Evolutionary conservation across 306 rosid species (phyloP).

Genomic region (Medicago lupulina): DNA sequence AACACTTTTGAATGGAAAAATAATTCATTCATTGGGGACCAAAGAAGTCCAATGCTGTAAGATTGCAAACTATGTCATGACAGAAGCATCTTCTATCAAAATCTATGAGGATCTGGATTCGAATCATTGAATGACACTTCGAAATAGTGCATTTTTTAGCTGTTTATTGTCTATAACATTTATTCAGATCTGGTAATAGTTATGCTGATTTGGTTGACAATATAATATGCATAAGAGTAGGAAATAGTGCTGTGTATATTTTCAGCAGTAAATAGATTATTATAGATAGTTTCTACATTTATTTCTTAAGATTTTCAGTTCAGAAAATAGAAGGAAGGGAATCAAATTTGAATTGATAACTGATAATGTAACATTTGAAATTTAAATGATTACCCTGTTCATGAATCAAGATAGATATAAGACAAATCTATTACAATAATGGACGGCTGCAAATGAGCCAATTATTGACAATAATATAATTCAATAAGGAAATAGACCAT

Average conservation of each 20-base stretch:
- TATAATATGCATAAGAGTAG: not conserved
- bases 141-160: not conserved
- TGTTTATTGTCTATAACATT: not conserved
- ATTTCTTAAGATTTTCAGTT: not conserved
- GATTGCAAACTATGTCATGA: not conserved
- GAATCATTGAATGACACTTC: not conserved
- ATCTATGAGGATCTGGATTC: too few species aligned
- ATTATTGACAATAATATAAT: conserved; percentile 12
- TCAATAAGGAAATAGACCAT: not conserved
- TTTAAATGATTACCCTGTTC: conserved; percentile 30
- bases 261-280: not conserved
- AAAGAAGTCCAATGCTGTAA: not conserved
- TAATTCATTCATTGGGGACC: too few species aligned
- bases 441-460: not conserved
- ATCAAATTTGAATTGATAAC: conserved; percentile 28
- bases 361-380: conserved; percentile 14
- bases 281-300: not conserved
- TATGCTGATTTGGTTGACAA: not conserved
- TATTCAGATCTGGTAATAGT: not conserved
- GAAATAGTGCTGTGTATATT: not conserved
- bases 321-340: conserved; percentile 2
- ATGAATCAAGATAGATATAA: not conserved
- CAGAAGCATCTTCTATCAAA: not conserved
- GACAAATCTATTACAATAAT: conserved; percentile 6
- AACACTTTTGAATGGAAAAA: too few species aligned